Percentiles rank a stretch among this genome's conserved stretches.
These are phyloP conservation scores for Backusella macrospora DNA, from an alignment of 192 early-diverging fungal species.

Conservation along the genomic window DNA sequence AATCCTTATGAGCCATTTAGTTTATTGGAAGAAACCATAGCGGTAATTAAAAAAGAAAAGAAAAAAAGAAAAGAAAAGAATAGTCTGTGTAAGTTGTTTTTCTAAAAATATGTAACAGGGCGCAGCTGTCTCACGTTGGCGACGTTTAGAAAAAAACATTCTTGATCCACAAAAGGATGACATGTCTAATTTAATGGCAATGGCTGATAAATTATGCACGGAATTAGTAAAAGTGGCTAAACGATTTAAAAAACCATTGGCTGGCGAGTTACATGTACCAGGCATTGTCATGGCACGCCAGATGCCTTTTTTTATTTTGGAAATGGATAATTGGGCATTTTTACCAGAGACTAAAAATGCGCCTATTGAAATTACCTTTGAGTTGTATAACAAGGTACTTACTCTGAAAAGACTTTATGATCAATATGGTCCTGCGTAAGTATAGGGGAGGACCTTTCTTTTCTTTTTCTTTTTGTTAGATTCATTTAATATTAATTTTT, in stretches of 20 bases:
- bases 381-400: slow-evolving; percentile 57
- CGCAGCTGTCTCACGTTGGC: slow-evolving; percentile 43
- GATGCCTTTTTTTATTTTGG: slow-evolving; percentile 52
- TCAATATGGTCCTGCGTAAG: slow-evolving; percentile 49
- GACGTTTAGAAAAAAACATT: slow-evolving; percentile 25
- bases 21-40: slow-evolving; percentile 34
- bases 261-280: slow-evolving; percentile 34
- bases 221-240: slow-evolving; percentile 33
- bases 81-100: too few species aligned
- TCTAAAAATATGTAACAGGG: slow-evolving; percentile 19
- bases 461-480: not conserved
- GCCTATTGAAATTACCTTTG: slow-evolving; percentile 51
- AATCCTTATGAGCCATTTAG: slow-evolving; percentile 26
- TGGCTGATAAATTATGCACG: slow-evolving; percentile 38
- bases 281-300: slow-evolving; percentile 54
- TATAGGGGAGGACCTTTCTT: too few species aligned
- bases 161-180: slow-evolving; percentile 38
- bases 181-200: slow-evolving; percentile 35
- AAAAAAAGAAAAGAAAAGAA: not conserved
- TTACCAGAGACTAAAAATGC: slow-evolving; percentile 46
- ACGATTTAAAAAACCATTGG: slow-evolving; percentile 15
- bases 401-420: slow-evolving; percentile 52
- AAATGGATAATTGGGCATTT: slow-evolving; percentile 61
- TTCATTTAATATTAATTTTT: not conserved
- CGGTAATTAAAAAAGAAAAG: slow-evolving; percentile 22